Evolutionary conservation across 345 rosid genomes (phyloP).

Genomic region (Brassica carinata): DNA sequence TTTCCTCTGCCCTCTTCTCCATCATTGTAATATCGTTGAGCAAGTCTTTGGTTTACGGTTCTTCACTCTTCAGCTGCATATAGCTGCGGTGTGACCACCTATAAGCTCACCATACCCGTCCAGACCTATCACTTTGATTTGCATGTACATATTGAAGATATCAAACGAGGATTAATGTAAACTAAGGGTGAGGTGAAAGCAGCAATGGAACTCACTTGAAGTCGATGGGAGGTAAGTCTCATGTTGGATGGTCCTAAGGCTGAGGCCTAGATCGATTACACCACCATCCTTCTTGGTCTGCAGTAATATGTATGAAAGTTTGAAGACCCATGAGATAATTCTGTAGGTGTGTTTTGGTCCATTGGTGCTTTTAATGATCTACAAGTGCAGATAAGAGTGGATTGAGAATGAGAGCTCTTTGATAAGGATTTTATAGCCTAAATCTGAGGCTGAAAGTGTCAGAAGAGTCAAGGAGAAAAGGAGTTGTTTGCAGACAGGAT

Average conservation of each 20-base stretch:
- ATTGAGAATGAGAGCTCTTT: slow-evolving; percentile 9
- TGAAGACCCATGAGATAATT: slow-evolving; percentile 22
- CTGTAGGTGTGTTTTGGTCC: slow-evolving; percentile 36
- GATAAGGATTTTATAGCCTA: slow-evolving; percentile 28
- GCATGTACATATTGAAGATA: slow-evolving; percentile 1
- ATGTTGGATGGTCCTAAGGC: slow-evolving; percentile 63
- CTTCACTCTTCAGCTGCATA: slow-evolving; percentile 36
- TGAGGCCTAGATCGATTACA: slow-evolving; percentile 70
- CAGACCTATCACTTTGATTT: slow-evolving; percentile 40
- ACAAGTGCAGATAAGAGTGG: slow-evolving; percentile 23
- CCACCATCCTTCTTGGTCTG: slow-evolving; percentile 46
- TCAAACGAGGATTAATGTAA: neutral
- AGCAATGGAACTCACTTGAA: slow-evolving; percentile 40
- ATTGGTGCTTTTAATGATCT: slow-evolving; percentile 16
- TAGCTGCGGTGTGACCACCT: slow-evolving; percentile 48
- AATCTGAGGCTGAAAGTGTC: slow-evolving; percentile 21
- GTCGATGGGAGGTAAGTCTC: slow-evolving; percentile 55
- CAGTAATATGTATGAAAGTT: slow-evolving; percentile 45
- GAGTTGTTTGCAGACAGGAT: slow-evolving; percentile 26
- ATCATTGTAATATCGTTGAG: slow-evolving; percentile 36
- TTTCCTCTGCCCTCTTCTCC: slow-evolving; percentile 61
- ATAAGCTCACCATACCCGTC: slow-evolving; percentile 47
- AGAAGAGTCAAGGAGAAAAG: slow-evolving; percentile 17
- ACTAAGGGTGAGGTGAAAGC: slow-evolving; percentile 2
- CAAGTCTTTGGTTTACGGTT: slow-evolving; percentile 16